phyloP scores from a whole-genome alignment of 805 yeast genomes.

The Zygosaccharomyces bailii region DNA sequence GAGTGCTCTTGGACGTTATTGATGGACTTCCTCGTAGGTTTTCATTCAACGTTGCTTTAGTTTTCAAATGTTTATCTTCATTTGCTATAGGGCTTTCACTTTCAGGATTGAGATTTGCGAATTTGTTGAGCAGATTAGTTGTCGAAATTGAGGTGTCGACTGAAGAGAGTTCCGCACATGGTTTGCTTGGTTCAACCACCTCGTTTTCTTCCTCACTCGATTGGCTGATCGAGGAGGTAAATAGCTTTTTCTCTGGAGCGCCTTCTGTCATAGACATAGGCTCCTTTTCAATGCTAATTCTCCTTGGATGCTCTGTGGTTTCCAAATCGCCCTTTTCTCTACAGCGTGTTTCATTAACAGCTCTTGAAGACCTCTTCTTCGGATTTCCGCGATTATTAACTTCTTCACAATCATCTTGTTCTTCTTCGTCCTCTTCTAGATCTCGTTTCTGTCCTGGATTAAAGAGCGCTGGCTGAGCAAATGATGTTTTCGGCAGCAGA shows the following conservation, averaged over 20 bases:
- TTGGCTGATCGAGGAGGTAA: neutral
- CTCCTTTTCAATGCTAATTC: neutral
- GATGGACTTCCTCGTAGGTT: neutral
- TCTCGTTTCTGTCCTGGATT: constrained; percentile 7
- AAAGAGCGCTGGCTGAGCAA: constrained; percentile 8
- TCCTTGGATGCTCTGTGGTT: neutral
- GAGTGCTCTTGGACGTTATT: neutral
- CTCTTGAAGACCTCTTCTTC: neutral
- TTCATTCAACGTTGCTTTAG: neutral
- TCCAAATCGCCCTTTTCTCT: neutral
- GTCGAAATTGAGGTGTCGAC: neutral
- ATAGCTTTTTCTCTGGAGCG: neutral
- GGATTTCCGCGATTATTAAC: too few species aligned
- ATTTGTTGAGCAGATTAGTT: constrained; percentile 7
- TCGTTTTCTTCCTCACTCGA: neutral
- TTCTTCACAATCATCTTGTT: too few species aligned
- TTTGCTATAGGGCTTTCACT: neutral
- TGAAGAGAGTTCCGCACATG: neutral
- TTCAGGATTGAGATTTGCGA: constrained; percentile 8
- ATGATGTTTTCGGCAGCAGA: constrained; percentile 30
- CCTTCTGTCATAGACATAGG: neutral
- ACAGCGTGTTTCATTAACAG: neutral
- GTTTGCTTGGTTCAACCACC: neutral
- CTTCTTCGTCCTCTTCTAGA: constrained; percentile 3
- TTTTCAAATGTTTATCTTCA: too few species aligned